Evolutionary conservation across 116 monocot species (phyloP).

Genomic region (Iris pallida): DNA sequence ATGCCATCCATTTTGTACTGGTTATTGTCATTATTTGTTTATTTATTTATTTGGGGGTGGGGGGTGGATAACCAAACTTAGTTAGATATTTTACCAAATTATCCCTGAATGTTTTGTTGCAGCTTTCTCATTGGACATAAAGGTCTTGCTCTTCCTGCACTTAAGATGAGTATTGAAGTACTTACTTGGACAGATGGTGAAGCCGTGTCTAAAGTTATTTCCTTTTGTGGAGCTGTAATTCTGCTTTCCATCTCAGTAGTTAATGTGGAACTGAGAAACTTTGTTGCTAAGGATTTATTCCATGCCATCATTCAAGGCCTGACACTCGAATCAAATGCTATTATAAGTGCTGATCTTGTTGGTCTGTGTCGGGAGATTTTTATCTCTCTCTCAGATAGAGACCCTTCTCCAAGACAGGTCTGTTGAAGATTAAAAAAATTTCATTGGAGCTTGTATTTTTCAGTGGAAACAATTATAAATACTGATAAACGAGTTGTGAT

Average conservation of each 20-base stretch:
- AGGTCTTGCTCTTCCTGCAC: conserved; percentile 54
- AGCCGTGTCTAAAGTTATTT: conserved; percentile 58
- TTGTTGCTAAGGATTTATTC: conserved; percentile 87
- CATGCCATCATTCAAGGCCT: conserved; percentile 65
- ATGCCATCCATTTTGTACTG: too few species aligned
- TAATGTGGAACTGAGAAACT: conserved; percentile 60
- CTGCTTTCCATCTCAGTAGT: conserved; percentile 70
- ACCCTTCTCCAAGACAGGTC: conserved; percentile 93
- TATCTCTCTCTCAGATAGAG: conserved; percentile 63
- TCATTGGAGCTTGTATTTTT: neutral
- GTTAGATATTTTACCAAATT: neutral
- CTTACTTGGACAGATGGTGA: conserved; percentile 91
- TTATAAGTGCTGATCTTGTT: conserved; percentile 76
- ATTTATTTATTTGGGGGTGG: too few species aligned
- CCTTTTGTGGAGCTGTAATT: conserved; percentile 69
- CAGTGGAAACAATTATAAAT: conserved; percentile 1
- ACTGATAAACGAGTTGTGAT: conserved; percentile 11
- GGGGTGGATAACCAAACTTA: too few species aligned
- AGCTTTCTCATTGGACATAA: conserved; percentile 75
- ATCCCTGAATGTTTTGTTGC: conserved; percentile 19
- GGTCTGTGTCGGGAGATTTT: conserved; percentile 92
- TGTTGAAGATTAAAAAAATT: conserved; percentile 4
- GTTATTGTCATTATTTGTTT: too few species aligned
- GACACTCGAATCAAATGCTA: conserved; percentile 78
- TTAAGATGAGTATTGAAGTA: conserved; percentile 60